Base-by-base conservation (phyloP, 495 filamentous ascomycete genomes). In the Cudoniella acicularis region DNA sequence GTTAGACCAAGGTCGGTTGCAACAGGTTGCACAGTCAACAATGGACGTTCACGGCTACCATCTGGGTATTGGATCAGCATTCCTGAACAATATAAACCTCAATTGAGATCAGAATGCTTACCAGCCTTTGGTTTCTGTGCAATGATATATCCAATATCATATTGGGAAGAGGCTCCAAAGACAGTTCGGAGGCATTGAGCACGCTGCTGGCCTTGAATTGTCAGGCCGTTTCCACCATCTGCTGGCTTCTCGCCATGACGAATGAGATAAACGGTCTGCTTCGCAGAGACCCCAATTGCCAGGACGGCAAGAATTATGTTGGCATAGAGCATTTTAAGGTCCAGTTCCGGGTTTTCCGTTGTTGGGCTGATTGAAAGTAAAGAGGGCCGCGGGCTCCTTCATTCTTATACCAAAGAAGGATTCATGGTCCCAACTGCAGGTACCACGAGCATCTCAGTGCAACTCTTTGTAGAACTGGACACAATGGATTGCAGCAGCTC, bases 171-270 rank as follows among this genome's bases (percentile, higher is more conserved):
- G 0, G 64, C 57, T 3, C 79, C 76, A 54, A 84, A 84, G 3
- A 83, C 75, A 17, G 54, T 62, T 2, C 70, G 69, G 21, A 84
- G 65, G 63, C 80, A 83, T 57, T 84, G 75, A 0, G 81, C 76
- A 17, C 81, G 79, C 64, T 81, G 36, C 21, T 71, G 23, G 16
- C 81, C 81, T 45, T 74, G 59, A 0, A 73, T 46, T 23, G 61
- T 78, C 18, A 84, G 68, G 0, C 80, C 80, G 30, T 72, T 71
- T 40, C 77, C 63, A 13, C 55, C 61, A 21, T 69, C 52, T 11
- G 66, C 17, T 17, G 81, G 80, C 67, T 84, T 84, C 62, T 84
- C 81, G 57, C 80, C 81, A 60, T 84, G 81, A 2, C 81, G 77
- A 65, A 84, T 83, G 2, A 84, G 65, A 56, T 83, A 84, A 16